Base-by-base conservation (phyloP, 768 basidiomycete species). In the Tephrocybe sp. region DNA sequence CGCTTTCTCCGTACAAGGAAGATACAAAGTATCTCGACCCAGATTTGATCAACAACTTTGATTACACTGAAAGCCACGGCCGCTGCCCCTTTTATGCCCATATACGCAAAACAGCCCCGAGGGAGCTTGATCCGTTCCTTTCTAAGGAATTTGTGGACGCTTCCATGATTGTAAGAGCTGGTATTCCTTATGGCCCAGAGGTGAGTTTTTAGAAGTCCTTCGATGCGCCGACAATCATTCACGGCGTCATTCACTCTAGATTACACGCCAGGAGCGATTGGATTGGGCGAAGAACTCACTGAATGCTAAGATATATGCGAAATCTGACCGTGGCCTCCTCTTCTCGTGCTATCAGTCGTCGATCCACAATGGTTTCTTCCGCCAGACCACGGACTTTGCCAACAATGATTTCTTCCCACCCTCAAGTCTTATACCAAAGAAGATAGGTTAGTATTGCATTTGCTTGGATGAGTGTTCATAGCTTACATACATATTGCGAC, bases 271-370 rank as follows among this genome's bases (percentile, higher is more conserved):
- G 2, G 37, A 38, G 37, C 37, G 37, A n/a, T 9, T 18, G n/a
- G 37, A 15, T 2, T 38, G 37, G 37, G 5, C 11, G 16, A 6
- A 18, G 12, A 38, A 38, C 4, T 16, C 37, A 9, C 21, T 38
- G n/a, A 22, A 19, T 13, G 25, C 19, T 3, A 27, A 44, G 30
- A 32, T 30, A 16, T 11, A 31, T 28, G 31, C 31, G 8, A 21
- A 2, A 9, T 44, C 43, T 19, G 16, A 15, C 19, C 18, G 31
- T 9, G 65, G 63, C 3, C 57, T 72, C 22, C 52, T 64, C 22
- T 71, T 70, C 49, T 56, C 64, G 26, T 66, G 62, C 38, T 75
- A 75, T 56, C 70, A 71, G 50, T 65, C 69, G 8, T 46, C 51
- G 15, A 54, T 73, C 49, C 53, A 58, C 44, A 55, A 62, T 15